Conservation (phyloP, 2,329 filamentous ascomycete genomes). For the Pseudopyricularia javanii region DNA sequence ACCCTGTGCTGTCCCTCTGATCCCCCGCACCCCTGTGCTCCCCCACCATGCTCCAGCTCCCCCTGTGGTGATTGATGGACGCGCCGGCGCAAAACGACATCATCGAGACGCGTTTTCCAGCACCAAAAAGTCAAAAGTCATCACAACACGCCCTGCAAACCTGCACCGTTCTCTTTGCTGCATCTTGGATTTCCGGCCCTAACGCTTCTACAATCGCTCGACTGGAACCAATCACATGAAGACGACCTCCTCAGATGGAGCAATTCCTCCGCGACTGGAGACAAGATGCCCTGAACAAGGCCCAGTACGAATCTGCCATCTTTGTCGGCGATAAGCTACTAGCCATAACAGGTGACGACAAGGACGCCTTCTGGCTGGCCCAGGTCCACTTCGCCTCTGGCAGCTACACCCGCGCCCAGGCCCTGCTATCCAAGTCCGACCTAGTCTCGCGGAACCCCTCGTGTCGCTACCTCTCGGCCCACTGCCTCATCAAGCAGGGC, state of each 20-base stretch:
- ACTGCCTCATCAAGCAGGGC: slow-evolving; percentile 87
- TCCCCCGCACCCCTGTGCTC: too few relatives aligned
- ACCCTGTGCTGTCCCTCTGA: too few relatives aligned
- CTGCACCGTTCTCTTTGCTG: neutral
- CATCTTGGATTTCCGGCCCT: neutral
- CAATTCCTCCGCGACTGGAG: slow-evolving; percentile 87
- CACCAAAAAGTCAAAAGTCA: neutral
- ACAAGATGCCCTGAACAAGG: slow-evolving; percentile 88
- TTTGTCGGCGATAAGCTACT: slow-evolving; percentile 96
- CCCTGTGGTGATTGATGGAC: too few relatives aligned
- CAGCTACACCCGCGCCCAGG: slow-evolving; percentile 85
- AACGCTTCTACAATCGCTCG: neutral
- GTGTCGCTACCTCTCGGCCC: slow-evolving; percentile 83
- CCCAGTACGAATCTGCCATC: slow-evolving; percentile 92
- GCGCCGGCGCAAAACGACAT: neutral
- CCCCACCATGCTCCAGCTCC: too few relatives aligned
- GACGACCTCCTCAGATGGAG: slow-evolving; percentile 54
- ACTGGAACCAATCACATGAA: neutral
- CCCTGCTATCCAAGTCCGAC: slow-evolving; percentile 74
- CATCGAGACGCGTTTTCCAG: neutral
- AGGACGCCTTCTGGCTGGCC: slow-evolving; percentile 95
- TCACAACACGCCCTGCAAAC: neutral
- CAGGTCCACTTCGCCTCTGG: slow-evolving; percentile 93
- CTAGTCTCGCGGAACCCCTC: slow-evolving; percentile 71
- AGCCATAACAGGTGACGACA: slow-evolving; percentile 83